Evolutionary conservation across 805 yeast genomes (phyloP).

Genomic region (Wickerhamiella spandovensis): DNA sequence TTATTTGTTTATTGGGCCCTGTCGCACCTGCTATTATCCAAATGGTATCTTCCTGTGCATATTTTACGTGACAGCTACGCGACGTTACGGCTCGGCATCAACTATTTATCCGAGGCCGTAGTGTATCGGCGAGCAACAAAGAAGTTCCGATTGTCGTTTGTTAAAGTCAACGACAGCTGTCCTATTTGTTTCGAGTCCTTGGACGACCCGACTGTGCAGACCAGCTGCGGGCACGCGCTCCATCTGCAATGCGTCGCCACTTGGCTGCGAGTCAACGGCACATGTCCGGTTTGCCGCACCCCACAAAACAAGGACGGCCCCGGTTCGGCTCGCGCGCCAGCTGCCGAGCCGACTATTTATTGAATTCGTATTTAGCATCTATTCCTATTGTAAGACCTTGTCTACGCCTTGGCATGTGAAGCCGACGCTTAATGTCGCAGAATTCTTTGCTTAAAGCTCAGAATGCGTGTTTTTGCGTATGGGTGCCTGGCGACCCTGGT

Average conservation of each 20-base stretch:
- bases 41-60: constrained; percentile 9
- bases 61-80: constrained; percentile 5
- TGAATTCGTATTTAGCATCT: no score
- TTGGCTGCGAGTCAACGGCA: constrained; percentile 5
- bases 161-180: background rate
- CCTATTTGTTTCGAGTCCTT: constrained; percentile 7
- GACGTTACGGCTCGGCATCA: constrained; percentile 2
- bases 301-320: background rate
- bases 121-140: constrained; percentile 6
- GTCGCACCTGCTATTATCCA: constrained; percentile 4
- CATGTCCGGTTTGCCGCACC: constrained; percentile 7
- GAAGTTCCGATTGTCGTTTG: background rate
- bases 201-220: constrained; percentile 1
- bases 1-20: constrained; percentile 5
- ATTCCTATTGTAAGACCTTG: no score
- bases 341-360: background rate
- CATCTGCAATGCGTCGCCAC: constrained; percentile 4
- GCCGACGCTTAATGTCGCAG: no score
- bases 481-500: no score
- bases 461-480: no score
- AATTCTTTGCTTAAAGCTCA: no score
- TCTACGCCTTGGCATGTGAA: no score
- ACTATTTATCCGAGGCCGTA: constrained; percentile 1
- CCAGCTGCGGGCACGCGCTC: constrained; percentile 6
- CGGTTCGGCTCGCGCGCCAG: no score